These are phyloP conservation scores for Boletus tomentosulus DNA, from an alignment of 768 basidiomycete species.

Conservation along the genomic window DNA sequence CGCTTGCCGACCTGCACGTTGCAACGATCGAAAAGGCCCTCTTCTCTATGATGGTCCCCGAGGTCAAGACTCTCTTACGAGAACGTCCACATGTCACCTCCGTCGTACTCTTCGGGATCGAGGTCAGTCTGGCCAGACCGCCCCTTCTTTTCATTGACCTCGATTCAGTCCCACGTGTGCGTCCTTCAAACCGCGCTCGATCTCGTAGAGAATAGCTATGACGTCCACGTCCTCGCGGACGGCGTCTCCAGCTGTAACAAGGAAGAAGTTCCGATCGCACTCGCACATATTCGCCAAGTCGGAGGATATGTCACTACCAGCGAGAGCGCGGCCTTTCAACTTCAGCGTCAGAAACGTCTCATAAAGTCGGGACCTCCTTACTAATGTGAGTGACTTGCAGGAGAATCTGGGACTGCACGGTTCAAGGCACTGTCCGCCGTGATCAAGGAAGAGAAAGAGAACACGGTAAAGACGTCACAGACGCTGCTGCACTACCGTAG, in stretches of 20 bases:
- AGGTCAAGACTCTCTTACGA: constrained; percentile 51
- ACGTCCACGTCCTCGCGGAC: constrained; percentile 75
- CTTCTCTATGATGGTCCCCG: constrained; percentile 82
- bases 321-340: constrained; percentile 76
- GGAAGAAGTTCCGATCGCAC: constrained; percentile 74
- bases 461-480: constrained; percentile 41
- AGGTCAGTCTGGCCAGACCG: constrained; percentile 45
- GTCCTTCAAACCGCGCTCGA: constrained; percentile 80
- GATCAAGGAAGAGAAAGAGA: constrained; percentile 75
- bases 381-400: constrained; percentile 30
- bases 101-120: constrained; percentile 82
- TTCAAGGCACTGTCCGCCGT: constrained; percentile 73
- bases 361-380: constrained; percentile 7
- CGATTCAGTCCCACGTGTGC: constrained; percentile 78
- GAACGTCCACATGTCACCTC: constrained; percentile 47
- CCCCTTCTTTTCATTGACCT: neutral
- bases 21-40: constrained; percentile 70
- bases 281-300: constrained; percentile 63
- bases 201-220: constrained; percentile 45
- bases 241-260: constrained; percentile 79
- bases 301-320: constrained; percentile 78
- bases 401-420: constrained; percentile 53
- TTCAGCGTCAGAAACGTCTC: constrained; percentile 49
- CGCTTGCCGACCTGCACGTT: constrained; percentile 53
- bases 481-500: constrained; percentile 30